Evolutionary conservation across 2,329 filamentous ascomycete genomes (phyloP).

Genomic region (Metarhizium robertsii): DNA sequence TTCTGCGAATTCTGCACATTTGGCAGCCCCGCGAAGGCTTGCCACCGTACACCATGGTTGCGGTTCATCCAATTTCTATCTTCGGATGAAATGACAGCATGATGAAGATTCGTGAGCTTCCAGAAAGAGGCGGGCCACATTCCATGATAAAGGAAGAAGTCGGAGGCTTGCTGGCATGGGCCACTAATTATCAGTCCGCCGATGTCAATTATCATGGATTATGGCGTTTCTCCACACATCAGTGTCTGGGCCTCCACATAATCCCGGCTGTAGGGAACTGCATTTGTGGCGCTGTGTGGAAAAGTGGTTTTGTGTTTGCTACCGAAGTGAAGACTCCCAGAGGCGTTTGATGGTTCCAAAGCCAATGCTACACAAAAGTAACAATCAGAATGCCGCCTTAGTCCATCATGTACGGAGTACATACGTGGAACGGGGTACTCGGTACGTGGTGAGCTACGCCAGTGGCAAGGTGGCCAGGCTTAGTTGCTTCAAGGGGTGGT

Average conservation of each 20-base stretch:
- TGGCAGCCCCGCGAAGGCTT: conserved; percentile 60
- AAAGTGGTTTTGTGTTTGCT: neutral
- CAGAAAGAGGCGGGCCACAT: neutral
- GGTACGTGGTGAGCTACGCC: neutral
- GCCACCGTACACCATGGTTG: conserved; percentile 51
- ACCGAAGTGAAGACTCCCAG: neutral
- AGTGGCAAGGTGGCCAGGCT: neutral
- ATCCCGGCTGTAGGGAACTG: neutral
- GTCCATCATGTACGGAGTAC: no score
- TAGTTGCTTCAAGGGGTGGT: neutral
- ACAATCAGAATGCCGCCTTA: no score
- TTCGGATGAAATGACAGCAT: neutral
- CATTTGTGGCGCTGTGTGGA: neutral
- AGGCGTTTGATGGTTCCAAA: neutral
- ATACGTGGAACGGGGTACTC: no score
- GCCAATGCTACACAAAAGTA: neutral
- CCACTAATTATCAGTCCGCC: neutral
- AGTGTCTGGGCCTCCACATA: neutral
- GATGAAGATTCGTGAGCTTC: neutral
- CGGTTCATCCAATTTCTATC: neutral
- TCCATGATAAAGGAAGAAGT: neutral
- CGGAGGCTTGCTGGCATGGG: neutral
- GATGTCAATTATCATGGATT: neutral
- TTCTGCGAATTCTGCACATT: conserved; percentile 62
- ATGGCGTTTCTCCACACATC: neutral